Conservation (phyloP, 805 yeast species). For the Hanseniaspora pseudoguilliermondii region DNA sequence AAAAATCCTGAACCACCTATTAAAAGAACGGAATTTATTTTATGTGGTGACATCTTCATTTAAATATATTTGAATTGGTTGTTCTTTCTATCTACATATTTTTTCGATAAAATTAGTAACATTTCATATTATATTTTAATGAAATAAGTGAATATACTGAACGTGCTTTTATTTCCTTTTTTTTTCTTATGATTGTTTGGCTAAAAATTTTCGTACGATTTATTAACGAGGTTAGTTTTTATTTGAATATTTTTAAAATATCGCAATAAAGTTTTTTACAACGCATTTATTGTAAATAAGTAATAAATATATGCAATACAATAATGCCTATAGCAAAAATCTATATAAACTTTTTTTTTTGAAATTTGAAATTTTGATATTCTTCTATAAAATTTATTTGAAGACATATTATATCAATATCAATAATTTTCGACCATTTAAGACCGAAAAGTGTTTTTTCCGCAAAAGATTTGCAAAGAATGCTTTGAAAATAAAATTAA, state of each 20-base stretch:
- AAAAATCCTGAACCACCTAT: conserved; percentile 96
- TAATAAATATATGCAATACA: background rate
- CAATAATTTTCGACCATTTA: too few species aligned
- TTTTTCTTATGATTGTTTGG: background rate
- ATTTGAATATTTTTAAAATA: too few species aligned
- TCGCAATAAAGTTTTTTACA: background rate
- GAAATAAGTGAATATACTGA: too few species aligned
- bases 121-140: background rate
- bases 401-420: background rate
- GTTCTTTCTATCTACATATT: background rate
- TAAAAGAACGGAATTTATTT: conserved; percentile 41
- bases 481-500: too few species aligned
- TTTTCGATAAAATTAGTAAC: background rate
- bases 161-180: too few species aligned
- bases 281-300: background rate
- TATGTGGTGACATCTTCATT: background rate
- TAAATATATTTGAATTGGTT: background rate
- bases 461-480: too few species aligned
- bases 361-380: background rate
- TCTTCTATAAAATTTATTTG: background rate
- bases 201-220: background rate
- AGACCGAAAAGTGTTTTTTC: too few species aligned
- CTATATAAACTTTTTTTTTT: background rate
- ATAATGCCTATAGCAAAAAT: background rate
- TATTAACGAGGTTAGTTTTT: background rate